phyloP scores from a whole-genome alignment of 225 moss, liverwort and hornwort species.

The Sphagnum contortum region DNA sequence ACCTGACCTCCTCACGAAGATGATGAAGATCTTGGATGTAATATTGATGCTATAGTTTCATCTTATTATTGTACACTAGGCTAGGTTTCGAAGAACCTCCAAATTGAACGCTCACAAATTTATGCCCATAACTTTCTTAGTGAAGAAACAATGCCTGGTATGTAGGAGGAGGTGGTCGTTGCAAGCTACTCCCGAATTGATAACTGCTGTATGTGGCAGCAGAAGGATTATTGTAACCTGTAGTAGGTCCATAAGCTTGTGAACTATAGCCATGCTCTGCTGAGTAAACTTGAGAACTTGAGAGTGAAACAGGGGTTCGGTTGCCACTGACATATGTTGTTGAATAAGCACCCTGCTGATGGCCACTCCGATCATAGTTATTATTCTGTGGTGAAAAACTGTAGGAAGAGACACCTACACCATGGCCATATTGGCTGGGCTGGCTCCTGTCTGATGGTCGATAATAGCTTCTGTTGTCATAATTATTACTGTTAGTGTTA shows the following conservation, averaged over 20 bases:
- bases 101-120: no score
- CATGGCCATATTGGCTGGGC: slow-evolving; percentile 23
- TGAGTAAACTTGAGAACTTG: slow-evolving; percentile 91
- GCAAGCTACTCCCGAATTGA: slow-evolving; percentile 98
- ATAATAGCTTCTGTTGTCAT: slow-evolving; percentile 77
- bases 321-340: slow-evolving; percentile 91
- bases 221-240: slow-evolving; percentile 79
- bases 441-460: slow-evolving; percentile 81
- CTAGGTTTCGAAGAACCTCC: no score
- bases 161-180: slow-evolving; percentile 88
- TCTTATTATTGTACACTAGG: no score
- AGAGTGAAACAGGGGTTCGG: slow-evolving; percentile 95
- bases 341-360: slow-evolving; percentile 64
- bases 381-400: slow-evolving; percentile 66
- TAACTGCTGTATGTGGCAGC: slow-evolving; percentile 95
- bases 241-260: slow-evolving; percentile 81
- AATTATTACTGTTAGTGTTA: slow-evolving; percentile 11
- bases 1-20: no score
- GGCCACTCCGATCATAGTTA: slow-evolving; percentile 86
- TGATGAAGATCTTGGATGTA: no score
- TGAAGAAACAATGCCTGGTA: slow-evolving; percentile 99
- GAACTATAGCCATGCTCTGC: slow-evolving; percentile 84
- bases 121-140: slow-evolving; percentile 9
- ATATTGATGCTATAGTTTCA: no score
- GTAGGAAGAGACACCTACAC: slow-evolving; percentile 86